phyloP scores from a whole-genome alignment of 208 protist species.

The Acanthamoeba quina region DNA sequence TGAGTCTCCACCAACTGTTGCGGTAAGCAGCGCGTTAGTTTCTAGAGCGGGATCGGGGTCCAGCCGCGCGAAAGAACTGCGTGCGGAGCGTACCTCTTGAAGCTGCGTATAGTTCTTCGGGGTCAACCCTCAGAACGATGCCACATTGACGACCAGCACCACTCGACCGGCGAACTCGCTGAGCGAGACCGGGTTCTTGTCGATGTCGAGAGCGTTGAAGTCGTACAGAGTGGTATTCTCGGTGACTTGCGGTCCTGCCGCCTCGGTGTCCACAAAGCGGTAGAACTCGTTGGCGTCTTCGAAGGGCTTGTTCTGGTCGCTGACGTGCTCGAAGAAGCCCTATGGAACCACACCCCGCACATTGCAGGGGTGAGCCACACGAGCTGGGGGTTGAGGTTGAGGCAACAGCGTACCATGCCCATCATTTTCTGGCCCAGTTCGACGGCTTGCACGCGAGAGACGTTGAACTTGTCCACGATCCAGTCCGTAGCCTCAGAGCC shows the following conservation, averaged over 20 bases:
- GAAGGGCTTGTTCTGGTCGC: slow-evolving; percentile 1
- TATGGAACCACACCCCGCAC: background rate
- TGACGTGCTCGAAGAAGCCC: slow-evolving; percentile 42
- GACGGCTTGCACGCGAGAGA: slow-evolving; percentile 6
- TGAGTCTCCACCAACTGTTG: background rate
- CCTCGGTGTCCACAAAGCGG: slow-evolving; percentile 30
- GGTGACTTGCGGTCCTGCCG: slow-evolving; percentile 1
- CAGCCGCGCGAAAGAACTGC: background rate
- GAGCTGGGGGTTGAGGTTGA: no score
- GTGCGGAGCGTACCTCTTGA: background rate
- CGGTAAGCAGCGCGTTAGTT: background rate
- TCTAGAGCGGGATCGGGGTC: no score
- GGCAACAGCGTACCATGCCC: background rate
- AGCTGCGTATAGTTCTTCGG: slow-evolving; percentile 70
- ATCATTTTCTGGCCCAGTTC: slow-evolving; percentile 36
- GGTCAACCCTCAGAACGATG: slow-evolving; percentile 74
- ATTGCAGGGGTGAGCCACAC: background rate
- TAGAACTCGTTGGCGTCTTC: slow-evolving; percentile 43
- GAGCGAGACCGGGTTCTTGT: slow-evolving; percentile 50
- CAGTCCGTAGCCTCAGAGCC: slow-evolving; percentile 33
- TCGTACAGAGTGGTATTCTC: slow-evolving; percentile 40
- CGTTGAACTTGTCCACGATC: slow-evolving; percentile 34
- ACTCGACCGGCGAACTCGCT: slow-evolving; percentile 14
- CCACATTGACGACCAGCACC: slow-evolving; percentile 72
- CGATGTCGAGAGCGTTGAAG: slow-evolving; percentile 58